Evolutionary conservation across 192 early-diverging fungal species (phyloP).

Genomic region (Gamsiella multidivaricata): DNA sequence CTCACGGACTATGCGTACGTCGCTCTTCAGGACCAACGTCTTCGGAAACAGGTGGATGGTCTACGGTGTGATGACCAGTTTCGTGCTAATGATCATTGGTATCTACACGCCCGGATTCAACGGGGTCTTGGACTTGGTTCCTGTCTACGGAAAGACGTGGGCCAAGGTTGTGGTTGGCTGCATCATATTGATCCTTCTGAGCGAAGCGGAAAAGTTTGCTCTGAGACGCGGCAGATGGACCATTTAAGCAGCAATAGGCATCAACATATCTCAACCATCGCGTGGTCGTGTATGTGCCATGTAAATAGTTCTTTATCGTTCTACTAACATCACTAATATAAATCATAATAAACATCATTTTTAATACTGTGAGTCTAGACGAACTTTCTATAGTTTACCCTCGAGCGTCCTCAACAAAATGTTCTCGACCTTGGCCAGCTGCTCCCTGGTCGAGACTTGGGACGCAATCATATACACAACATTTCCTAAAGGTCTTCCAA

Average conservation of each 20-base stretch:
- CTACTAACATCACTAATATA: background rate
- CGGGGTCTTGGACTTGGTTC: constrained; percentile 25
- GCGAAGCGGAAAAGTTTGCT: constrained; percentile 69
- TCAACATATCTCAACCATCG: background rate
- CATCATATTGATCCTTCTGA: constrained; percentile 64
- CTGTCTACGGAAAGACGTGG: constrained; percentile 71
- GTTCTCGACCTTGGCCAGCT: constrained; percentile 58
- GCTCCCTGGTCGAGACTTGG: constrained; percentile 58
- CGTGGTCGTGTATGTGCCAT: too few species aligned
- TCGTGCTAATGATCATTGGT: constrained; percentile 78
- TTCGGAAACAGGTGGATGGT: constrained; percentile 87
- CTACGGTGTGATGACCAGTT: constrained; percentile 75
- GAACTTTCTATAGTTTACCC: constrained; percentile 9
- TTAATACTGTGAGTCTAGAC: background rate
- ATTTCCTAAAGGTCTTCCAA: constrained; percentile 78
- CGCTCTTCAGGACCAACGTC: constrained; percentile 81
- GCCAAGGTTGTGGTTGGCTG: constrained; percentile 69
- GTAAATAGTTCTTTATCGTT: background rate
- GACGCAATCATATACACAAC: constrained; percentile 83
- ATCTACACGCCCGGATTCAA: constrained; percentile 79
- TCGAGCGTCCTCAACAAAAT: constrained; percentile 54
- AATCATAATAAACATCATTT: too few species aligned
- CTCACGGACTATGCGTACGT: constrained; percentile 76
- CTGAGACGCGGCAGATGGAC: constrained; percentile 34
- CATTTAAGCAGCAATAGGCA: too few species aligned